These are phyloP conservation scores for Lasiodiplodia gonubiensis DNA, from an alignment of 2,329 filamentous ascomycete genomes.

Conservation along the genomic window DNA sequence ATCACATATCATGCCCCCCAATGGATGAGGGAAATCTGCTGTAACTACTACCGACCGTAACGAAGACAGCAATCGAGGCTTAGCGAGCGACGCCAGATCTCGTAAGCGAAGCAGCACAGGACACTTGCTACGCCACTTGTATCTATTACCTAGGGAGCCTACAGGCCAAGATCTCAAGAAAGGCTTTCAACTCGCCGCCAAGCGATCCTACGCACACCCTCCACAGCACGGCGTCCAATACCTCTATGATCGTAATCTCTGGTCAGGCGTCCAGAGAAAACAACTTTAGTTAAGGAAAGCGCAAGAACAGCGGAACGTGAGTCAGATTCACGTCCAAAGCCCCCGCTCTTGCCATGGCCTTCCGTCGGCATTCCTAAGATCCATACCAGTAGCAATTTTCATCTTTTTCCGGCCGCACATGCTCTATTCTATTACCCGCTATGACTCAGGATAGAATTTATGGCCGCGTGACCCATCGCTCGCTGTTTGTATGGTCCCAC, in stretches of 20 bases:
- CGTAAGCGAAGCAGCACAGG: background rate
- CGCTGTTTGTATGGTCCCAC: background rate
- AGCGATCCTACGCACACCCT: background rate
- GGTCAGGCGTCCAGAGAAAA: background rate
- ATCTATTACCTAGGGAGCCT: background rate
- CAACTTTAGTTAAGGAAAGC: background rate
- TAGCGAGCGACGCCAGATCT: background rate
- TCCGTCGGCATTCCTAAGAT: background rate
- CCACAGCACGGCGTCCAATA: background rate
- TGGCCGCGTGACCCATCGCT: background rate
- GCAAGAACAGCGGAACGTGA: background rate
- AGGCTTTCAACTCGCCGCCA: background rate
- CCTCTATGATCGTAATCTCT: background rate
- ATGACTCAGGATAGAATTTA: background rate
- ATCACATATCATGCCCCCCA: background rate
- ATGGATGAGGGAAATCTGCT: background rate
- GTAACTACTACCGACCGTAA: background rate
- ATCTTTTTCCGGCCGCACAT: background rate
- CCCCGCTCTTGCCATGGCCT: background rate
- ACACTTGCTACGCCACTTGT: background rate
- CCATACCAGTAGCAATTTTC: background rate
- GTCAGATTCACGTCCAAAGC: background rate
- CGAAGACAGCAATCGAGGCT: background rate
- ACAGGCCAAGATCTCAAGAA: background rate
- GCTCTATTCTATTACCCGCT: background rate